These are phyloP conservation scores for Kalanchoe fedtschenkoi DNA, from an alignment of 164 flowering plant genomes.

Conservation along the genomic window DNA sequence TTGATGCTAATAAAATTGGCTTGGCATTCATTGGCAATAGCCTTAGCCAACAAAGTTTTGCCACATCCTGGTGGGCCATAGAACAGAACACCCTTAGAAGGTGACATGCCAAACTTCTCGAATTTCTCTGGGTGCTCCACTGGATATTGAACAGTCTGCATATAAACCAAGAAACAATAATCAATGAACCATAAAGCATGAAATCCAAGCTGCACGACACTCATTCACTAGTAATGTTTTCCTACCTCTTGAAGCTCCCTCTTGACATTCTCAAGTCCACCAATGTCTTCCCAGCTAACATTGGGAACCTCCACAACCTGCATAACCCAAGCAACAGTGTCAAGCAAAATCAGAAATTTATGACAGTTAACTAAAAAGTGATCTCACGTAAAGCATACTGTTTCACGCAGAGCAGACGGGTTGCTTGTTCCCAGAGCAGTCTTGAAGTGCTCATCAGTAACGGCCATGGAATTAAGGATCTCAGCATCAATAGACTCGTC, in stretches of 20 bases:
- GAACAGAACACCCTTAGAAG: conserved; percentile 30
- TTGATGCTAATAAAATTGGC: conserved; percentile 34
- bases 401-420: conserved; percentile 26
- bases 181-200: background rate
- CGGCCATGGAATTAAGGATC: conserved; percentile 25
- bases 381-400: conserved; percentile 10
- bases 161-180: background rate
- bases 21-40: conserved; percentile 33
- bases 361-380: background rate
- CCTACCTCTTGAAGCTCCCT: conserved; percentile 25
- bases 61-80: conserved; percentile 40
- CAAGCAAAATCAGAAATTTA: too few species aligned
- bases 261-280: conserved; percentile 27
- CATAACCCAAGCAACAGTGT: background rate
- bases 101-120: conserved; percentile 34
- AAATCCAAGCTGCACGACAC: background rate
- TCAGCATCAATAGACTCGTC: conserved; percentile 27
- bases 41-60: conserved; percentile 31
- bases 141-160: conserved; percentile 29
- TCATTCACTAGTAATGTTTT: too few species aligned
- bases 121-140: conserved; percentile 33
- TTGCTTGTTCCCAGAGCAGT: conserved; percentile 27
- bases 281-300: conserved; percentile 27
- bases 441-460: conserved; percentile 21
- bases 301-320: conserved; percentile 28